phyloP scores from a whole-genome alignment of 2,329 filamentous ascomycete species.

The Trichoderma sp. region DNA sequence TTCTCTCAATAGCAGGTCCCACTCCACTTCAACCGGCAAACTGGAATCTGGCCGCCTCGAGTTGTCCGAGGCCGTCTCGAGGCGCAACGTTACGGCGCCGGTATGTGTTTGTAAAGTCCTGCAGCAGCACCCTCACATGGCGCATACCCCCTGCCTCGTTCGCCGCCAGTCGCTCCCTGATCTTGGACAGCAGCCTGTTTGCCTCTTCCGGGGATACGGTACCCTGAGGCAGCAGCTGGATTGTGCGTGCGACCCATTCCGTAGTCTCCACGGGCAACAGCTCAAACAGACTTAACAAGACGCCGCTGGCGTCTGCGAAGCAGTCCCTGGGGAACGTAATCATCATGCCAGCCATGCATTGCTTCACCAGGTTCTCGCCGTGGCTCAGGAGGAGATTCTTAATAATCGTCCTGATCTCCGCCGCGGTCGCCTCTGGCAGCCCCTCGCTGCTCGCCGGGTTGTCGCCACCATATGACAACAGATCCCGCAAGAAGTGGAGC shows the following conservation, averaged over 20 bases:
- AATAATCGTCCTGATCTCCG: constrained; percentile 72
- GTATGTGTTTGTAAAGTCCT: constrained; percentile 97
- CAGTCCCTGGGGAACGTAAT: constrained; percentile 96
- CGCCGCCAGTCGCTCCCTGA: constrained; percentile 73
- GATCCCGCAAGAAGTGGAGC: constrained; percentile 88
- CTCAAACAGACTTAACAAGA: constrained; percentile 88
- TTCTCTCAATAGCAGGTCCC: neutral
- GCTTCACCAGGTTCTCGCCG: constrained; percentile 80
- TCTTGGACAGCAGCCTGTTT: constrained; percentile 76
- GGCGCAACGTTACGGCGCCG: constrained; percentile 93
- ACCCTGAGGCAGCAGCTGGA: constrained; percentile 80
- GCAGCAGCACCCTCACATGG: constrained; percentile 80
- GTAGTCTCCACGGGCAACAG: constrained; percentile 79
- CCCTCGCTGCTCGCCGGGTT: constrained; percentile 66
- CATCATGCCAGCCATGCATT: constrained; percentile 97
- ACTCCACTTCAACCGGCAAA: constrained; percentile 55
- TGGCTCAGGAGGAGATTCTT: constrained; percentile 69
- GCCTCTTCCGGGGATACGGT: constrained; percentile 80
- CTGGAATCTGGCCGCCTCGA: constrained; percentile 85
- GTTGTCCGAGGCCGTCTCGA: constrained; percentile 80
- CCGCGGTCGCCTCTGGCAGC: constrained; percentile 60
- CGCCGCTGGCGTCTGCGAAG: constrained; percentile 90
- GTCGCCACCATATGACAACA: constrained; percentile 83
- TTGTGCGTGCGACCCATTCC: constrained; percentile 79
- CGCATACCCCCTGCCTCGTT: constrained; percentile 64